Base-by-base conservation (phyloP, 331 rosid species). In the Acacia concinna region DNA sequence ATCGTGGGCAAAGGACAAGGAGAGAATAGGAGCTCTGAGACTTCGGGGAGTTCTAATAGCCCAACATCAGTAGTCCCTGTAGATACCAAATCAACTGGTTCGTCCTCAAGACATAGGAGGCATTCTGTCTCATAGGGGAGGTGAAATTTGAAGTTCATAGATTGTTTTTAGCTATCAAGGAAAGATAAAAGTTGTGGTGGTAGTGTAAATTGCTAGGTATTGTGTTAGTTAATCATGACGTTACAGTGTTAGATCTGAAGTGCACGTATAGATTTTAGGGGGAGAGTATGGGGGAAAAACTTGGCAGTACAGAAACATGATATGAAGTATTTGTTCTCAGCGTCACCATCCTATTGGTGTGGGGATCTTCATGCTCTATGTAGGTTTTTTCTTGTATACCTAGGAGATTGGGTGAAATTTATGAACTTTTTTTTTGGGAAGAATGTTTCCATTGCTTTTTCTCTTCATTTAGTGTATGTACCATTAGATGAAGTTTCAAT, bases 21-120 rank as follows among this genome's bases (percentile, higher is more conserved):
- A 65, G 99, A 82, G 62, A 91, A 91, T 68, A 87, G 82, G 84
- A 93, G 98, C 78, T 90, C 97, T 0, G 99, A 96, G 78, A 93
- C 98, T 15, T 96, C 99, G n/a, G 97, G 89, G 71, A 93, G 98
- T 80, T 96, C 99, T 71, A 92, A 91, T 79, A 93, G 98, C 71
- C 99, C 98, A 35, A 91, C 90, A 46, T 95, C 98, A 46, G 44
- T 88, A 34, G 93, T 77, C 71, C 93, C 90, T 40, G 91, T 90
- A 20, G 96, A 93, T 67, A 78, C 86, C 72, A 96, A 96, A 82
- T 91, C 95, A 71, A 85, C 92, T 14, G 87, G 90, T 66, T 90
- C 97, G 68, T 88, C 90, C 7, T 74, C 96, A 62, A 93, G 99
- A 81, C 95, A 86, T 68, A 73, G 96, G 86, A 91, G 99, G 94